Conservation (phyloP, 345 rosid genomes). For the Populus nigra region DNA sequence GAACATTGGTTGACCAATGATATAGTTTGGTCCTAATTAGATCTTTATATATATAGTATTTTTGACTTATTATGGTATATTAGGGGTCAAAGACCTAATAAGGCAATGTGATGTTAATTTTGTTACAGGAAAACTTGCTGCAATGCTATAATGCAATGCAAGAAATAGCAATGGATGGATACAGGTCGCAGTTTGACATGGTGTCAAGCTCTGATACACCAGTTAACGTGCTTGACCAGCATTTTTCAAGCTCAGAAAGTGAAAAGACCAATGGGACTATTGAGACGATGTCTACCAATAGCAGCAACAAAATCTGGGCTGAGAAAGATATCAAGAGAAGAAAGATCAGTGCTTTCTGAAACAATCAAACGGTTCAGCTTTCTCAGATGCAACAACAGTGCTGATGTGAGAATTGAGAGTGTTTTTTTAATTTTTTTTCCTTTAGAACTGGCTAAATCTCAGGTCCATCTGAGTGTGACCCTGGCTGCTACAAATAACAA, state of each 20-base stretch:
- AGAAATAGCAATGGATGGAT: conserved; percentile 32
- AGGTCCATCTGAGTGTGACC: conserved; percentile 40
- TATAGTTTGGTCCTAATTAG: background rate
- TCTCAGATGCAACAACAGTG: conserved; percentile 24
- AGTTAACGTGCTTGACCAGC: conserved; percentile 55
- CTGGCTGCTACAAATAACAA: conserved; percentile 25
- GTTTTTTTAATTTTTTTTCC: background rate
- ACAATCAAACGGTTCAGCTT: conserved; percentile 27
- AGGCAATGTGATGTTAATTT: background rate
- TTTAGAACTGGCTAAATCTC: background rate
- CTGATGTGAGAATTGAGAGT: conserved; percentile 11
- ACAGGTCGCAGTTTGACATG: conserved; percentile 34
- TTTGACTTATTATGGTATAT: no score
- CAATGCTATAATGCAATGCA: conserved; percentile 51
- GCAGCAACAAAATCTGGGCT: background rate
- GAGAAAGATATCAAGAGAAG: conserved; percentile 34
- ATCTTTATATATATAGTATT: no score
- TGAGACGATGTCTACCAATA: conserved; percentile 7
- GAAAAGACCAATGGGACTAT: conserved; percentile 33
- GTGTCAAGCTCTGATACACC: conserved; percentile 44
- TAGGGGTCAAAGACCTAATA: background rate
- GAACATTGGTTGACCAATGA: background rate
- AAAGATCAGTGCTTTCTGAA: conserved; percentile 19
- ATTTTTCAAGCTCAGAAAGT: conserved; percentile 48
- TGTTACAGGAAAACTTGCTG: conserved; percentile 45